Conservation (phyloP, 805 yeast genomes). For the Trichomonascus vanleenenianus region DNA sequence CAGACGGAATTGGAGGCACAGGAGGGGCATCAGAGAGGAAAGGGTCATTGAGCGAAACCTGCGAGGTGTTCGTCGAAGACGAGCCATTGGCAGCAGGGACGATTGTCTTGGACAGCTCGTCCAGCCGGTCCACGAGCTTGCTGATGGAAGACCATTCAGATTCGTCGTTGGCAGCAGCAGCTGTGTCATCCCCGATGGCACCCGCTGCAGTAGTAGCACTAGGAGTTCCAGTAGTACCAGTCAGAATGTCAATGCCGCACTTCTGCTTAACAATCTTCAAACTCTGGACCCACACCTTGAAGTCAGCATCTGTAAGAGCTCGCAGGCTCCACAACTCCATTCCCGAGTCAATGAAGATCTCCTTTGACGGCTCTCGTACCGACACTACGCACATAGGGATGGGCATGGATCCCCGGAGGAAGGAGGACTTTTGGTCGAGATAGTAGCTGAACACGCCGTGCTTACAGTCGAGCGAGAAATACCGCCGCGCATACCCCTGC, state of each 20-base stretch:
- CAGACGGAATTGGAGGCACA: not conserved
- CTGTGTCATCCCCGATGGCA: not conserved
- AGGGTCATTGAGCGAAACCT: not conserved
- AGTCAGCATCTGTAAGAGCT: constrained; percentile 56
- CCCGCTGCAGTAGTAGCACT: not conserved
- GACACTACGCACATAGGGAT: constrained; percentile 73
- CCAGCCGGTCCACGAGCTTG: constrained; percentile 6
- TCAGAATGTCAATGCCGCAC: not conserved
- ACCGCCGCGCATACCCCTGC: constrained; percentile 82
- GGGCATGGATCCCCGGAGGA: constrained; percentile 87
- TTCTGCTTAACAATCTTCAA: constrained; percentile 39
- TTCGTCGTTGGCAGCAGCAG: not conserved
- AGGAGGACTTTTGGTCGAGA: constrained; percentile 57
- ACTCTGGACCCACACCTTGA: constrained; percentile 77
- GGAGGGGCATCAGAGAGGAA: not conserved
- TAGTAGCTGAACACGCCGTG: constrained; percentile 81
- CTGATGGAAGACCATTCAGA: constrained; percentile 1
- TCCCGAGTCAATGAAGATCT: constrained; percentile 84
- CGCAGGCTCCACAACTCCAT: constrained; percentile 89
- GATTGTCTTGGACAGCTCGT: not conserved
- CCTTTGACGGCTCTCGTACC: constrained; percentile 58
- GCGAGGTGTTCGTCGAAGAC: not conserved
- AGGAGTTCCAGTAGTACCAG: not conserved
- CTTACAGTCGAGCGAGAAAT: constrained; percentile 73
- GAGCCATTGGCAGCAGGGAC: not conserved